Conservation (phyloP, 768 basidiomycete species). For the Trametes villosa region DNA sequence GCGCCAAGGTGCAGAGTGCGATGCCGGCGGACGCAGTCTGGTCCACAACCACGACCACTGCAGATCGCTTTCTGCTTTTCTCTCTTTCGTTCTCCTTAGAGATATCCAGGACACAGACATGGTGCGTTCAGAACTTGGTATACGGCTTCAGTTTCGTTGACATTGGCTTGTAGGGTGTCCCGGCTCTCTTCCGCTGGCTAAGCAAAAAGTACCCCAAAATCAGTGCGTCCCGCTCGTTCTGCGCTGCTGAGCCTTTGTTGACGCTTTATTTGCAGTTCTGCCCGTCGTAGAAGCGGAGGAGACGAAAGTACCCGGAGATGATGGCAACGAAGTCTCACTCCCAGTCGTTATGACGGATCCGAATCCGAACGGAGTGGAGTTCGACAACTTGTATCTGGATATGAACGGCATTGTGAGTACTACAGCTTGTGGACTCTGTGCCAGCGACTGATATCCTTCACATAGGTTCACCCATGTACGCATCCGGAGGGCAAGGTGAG, state of each 20-base stretch:
- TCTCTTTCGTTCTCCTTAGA: neutral
- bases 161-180: conserved; percentile 74
- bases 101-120: conserved; percentile 11
- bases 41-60: conserved; percentile 1
- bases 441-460: neutral
- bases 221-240: conserved; percentile 50
- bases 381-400: conserved; percentile 96
- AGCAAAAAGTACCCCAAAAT: conserved; percentile 99
- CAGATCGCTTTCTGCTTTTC: neutral
- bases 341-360: conserved; percentile 78
- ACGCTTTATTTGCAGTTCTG: conserved; percentile 49
- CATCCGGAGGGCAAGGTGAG: conserved; percentile 94
- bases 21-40: neutral
- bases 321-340: conserved; percentile 68
- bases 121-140: conserved; percentile 1
- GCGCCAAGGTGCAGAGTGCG: neutral
- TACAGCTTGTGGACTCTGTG: neutral
- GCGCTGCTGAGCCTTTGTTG: neutral
- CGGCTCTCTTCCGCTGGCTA: conserved; percentile 97
- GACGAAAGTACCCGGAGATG: conserved; percentile 62
- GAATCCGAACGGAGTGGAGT: conserved; percentile 96
- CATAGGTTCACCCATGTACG: conserved; percentile 95
- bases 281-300: conserved; percentile 89
- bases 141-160: neutral
- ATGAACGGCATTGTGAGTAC: conserved; percentile 96